A percentile compares a stretch with the other conserved stretches of the same genome.
phyloP scores from a whole-genome alignment of 768 basidiomycete species.

The Phaeolepiota aurea region DNA sequence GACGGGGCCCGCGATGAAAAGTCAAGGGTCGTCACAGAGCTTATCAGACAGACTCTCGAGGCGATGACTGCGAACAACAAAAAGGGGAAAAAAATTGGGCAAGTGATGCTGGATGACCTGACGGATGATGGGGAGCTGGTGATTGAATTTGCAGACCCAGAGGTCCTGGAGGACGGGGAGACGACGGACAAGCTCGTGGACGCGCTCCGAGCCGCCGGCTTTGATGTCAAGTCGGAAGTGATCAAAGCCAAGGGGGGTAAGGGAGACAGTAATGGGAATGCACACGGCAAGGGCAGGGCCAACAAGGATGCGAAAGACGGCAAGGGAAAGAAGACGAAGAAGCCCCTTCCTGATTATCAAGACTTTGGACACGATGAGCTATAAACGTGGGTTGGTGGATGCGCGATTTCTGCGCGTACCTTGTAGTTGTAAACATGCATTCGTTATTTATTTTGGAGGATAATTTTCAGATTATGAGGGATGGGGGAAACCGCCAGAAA shows the following conservation, averaged over 20 bases:
- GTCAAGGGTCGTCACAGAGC: conserved; percentile 22
- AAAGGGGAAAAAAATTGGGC: conserved; percentile 5
- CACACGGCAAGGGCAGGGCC: conserved; percentile 14
- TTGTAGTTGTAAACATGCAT: background rate
- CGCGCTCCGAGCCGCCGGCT: conserved; percentile 44
- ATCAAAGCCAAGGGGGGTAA: conserved; percentile 15
- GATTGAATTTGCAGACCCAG: conserved; percentile 39
- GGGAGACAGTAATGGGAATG: conserved; percentile 17
- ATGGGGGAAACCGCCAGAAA: too few relatives aligned
- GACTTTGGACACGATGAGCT: conserved; percentile 9
- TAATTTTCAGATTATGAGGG: too few relatives aligned
- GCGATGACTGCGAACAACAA: conserved; percentile 20
- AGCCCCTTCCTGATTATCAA: conserved; percentile 1
- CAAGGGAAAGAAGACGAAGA: conserved; percentile 3
- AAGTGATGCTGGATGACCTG: conserved; percentile 5
- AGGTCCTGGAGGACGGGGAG: conserved; percentile 27
- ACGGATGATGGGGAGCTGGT: conserved; percentile 23
- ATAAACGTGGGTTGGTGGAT: conserved; percentile 1
- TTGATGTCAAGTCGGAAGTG: conserved; percentile 33
- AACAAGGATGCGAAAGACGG: conserved; percentile 3
- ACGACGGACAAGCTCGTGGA: conserved; percentile 38
- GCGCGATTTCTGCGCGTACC: background rate
- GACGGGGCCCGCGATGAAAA: conserved; percentile 6
- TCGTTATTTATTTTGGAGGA: too few relatives aligned
- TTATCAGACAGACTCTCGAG: conserved; percentile 30